A percentile compares a stretch with the other conserved stretches of the same genome.
Conservation (phyloP, 495 filamentous ascomycete species). For the Endocarpon pusillum region DNA sequence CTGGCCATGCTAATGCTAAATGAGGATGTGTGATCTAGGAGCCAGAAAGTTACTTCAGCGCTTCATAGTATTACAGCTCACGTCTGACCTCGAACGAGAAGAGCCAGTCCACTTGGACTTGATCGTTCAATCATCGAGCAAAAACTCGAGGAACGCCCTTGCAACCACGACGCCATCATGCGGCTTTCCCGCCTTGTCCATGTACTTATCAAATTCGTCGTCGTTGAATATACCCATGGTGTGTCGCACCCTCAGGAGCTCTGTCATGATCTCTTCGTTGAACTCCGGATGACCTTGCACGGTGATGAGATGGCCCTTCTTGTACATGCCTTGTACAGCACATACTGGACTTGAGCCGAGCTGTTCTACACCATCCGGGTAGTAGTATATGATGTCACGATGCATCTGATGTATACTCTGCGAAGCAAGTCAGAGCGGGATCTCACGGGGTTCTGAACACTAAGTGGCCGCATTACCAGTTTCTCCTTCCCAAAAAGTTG, state of each 20-base stretch:
- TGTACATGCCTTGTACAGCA: constrained; percentile 66
- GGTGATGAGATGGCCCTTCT: constrained; percentile 45
- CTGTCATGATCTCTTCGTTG: constrained; percentile 50
- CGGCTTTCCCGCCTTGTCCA: constrained; percentile 40
- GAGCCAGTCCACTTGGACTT: not conserved
- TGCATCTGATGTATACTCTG: constrained; percentile 86
- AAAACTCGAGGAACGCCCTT: constrained; percentile 53
- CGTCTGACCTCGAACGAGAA: no score
- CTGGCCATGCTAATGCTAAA: constrained; percentile 3
- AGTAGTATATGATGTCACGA: constrained; percentile 52
- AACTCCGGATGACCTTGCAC: constrained; percentile 93
- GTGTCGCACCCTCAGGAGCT: constrained; percentile 46
- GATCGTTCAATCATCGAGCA: constrained; percentile 33
- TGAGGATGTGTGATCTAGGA: no score
- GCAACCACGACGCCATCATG: constrained; percentile 65
- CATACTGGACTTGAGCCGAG: constrained; percentile 54
- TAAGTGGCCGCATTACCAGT: no score
- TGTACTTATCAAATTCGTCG: constrained; percentile 44
- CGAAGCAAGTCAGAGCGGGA: constrained; percentile 2
- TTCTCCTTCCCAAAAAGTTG: constrained; percentile 52
- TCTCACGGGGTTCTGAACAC: no score
- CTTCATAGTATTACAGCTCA: no score
- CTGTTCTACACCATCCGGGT: constrained; percentile 40
- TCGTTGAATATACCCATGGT: constrained; percentile 47
- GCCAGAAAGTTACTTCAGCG: no score